Evolutionary conservation across 2,329 filamentous ascomycete genomes (phyloP), one percentile per base, ranked within the genome.

Genomic region (Colletotrichum higginsianum): DNA sequence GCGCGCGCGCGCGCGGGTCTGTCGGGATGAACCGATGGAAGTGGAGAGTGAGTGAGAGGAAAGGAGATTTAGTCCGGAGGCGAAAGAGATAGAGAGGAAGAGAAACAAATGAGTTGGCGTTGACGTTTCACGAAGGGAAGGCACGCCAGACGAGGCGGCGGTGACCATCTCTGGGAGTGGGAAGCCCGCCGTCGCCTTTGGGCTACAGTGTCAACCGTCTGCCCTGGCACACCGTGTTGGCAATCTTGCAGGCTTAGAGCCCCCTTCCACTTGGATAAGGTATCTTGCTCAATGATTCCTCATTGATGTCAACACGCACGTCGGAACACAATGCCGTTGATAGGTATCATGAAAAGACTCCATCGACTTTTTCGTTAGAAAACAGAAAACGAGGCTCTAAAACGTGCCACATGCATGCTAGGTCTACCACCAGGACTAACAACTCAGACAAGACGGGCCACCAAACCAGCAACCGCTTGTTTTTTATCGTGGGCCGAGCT

Each of bases 401-500:
- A 62, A 64, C 58, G 65, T 69, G 58, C 67, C 69, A 60, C 69
- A 72, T 72, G 69, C 69, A 72, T 72, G 69, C 69, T 52, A 61
- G 61, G 65, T 69, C 69, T 72, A 64, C 69, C 60, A 72, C 61
- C 58, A 68, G 69, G 57, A 71, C 38, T 58, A 71, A 11, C 35
- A 38, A 38, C 35, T 38, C 35, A 38, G 35, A 38, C 35, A 38
- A 67, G 65, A 58, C 46, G 56, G 53, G 35, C 40, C 47, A 18
- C 49, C 57, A 40, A 21, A 26, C 42, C 58, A 30, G 38, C 30
- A 16, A 42, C 38, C 60, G 21, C 76, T 80, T 38, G 35, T 38
- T 38, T 35, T 35, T 38, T 88, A 96, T 89, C 96, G 92, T 61
- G 95, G 94, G 16, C 96, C 96, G 78, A 99, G 87, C 88, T 98